These are phyloP conservation scores for Pseudonitzschia pungens DNA, from an alignment of 108 stramenopile genomes.

Conservation along the genomic window DNA sequence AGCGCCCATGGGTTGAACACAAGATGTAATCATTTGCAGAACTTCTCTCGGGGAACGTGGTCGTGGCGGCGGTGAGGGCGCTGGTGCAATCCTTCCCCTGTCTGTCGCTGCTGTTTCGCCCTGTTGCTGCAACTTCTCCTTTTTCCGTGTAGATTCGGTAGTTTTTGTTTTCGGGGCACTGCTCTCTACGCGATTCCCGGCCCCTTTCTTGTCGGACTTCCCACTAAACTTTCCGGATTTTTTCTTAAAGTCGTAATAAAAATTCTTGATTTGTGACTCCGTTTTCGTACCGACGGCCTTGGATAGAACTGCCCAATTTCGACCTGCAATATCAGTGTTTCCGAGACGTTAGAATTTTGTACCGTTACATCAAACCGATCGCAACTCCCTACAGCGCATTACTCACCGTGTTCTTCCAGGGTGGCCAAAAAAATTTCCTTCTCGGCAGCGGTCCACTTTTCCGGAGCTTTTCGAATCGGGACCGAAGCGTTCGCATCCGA, in stretches of 20 bases:
- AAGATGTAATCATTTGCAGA: neutral
- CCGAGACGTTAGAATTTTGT: neutral
- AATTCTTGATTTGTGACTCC: constrained; percentile 82
- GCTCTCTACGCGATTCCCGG: constrained; percentile 8
- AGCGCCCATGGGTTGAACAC: neutral
- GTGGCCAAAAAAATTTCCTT: constrained; percentile 74
- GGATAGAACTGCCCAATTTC: constrained; percentile 65
- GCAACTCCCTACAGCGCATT: neutral
- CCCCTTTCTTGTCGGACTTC: constrained; percentile 21
- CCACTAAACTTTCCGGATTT: constrained; percentile 44
- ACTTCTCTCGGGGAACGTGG: neutral
- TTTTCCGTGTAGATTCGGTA: neutral
- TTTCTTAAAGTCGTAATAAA: constrained; percentile 86
- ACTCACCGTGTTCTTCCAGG: constrained; percentile 72
- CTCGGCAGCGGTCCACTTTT: constrained; percentile 77
- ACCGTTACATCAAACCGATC: constrained; percentile 10
- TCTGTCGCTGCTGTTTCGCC: neutral
- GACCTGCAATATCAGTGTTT: constrained; percentile 11
- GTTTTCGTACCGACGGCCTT: constrained; percentile 71
- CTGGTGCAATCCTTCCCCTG: neutral
- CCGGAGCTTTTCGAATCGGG: constrained; percentile 44
- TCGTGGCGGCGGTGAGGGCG: neutral
- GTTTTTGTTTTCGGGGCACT: constrained; percentile 3
- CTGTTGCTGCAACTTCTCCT: neutral
- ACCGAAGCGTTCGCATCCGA: constrained; percentile 6